Evolutionary conservation across 148 eudicot species (phyloP), one percentile per base, ranked within the genome.

Genomic region (Nyssa sinensis): DNA sequence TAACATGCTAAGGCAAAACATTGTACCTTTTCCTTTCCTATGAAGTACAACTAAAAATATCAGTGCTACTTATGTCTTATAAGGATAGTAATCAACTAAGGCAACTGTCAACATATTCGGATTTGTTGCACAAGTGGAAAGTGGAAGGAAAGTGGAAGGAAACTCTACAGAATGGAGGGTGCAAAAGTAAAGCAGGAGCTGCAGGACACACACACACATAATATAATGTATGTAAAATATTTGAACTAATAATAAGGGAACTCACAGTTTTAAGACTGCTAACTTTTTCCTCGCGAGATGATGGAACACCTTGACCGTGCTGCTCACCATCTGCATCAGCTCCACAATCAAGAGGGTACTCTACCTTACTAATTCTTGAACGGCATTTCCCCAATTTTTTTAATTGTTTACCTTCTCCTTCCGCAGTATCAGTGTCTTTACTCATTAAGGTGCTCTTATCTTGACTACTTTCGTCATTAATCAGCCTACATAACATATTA

Each of bases 181-280:
- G 25, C 24, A 55, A 55, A 17, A 4, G 59, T 17, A 55, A 55
- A 55, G 24, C 7, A 44, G 19, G 19, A 44, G 16, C 51, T n/a
- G n/a, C n/a, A n/a, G 44, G 44, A 37, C 44, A 37, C 44, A 37
- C 44, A 37, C 44, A 37, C 44, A 37, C 44, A 37, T 9, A 55
- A 55, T 55, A 11, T 17, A 55, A 55, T n/a, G 59, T 17, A 55
- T 17, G 25, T 21, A 55, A 67, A 27, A 30, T 34, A 16, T 37
- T 13, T 66, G 29, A 80, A 77, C 49, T 66, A 66, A 31, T 28
- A 16, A 47, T 4, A 33, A 53, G 73, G 21, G 53, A 80, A 85
- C 99, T 89, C 77, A 96, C 99, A 59, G 97, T 93, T 82, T 89
- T 93, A 70, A 96, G 90, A 83, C 97, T 93, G 92, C 94, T 91